Evolutionary conservation across 2,329 filamentous ascomycete species (phyloP).

Genomic region (Fusarium sp.): DNA sequence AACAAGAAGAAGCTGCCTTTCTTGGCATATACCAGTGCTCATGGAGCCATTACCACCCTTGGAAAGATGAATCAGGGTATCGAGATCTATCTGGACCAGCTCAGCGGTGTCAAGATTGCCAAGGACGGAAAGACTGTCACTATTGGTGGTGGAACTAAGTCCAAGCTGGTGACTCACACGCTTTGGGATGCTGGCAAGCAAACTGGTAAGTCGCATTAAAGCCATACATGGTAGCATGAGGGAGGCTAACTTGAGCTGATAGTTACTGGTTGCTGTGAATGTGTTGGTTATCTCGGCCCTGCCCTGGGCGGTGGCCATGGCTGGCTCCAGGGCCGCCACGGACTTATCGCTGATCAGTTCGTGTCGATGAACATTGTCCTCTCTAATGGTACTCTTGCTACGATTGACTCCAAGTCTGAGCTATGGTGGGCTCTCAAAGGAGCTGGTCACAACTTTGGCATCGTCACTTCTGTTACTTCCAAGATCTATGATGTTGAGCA

Average conservation of each 20-base stretch:
- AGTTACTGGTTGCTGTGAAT: conserved; percentile 45
- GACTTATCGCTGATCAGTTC: conserved; percentile 52
- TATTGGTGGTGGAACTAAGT: conserved; percentile 8
- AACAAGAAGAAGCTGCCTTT: conserved; percentile 18
- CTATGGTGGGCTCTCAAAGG: conserved; percentile 54
- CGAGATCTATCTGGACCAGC: conserved; percentile 19
- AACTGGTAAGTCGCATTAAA: neutral
- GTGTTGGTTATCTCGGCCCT: conserved; percentile 48
- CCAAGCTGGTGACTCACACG: neutral
- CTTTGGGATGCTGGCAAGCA: conserved; percentile 45
- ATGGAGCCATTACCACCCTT: conserved; percentile 10
- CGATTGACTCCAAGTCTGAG: conserved; percentile 43
- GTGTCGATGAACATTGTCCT: conserved; percentile 51
- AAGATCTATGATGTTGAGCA: conserved; percentile 49
- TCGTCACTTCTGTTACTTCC: conserved; percentile 48
- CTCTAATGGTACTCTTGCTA: conserved; percentile 46
- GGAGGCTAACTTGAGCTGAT: neutral
- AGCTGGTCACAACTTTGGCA: conserved; percentile 53
- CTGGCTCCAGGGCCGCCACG: conserved; percentile 47
- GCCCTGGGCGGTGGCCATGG: conserved; percentile 51
- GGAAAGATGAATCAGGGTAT: conserved; percentile 13
- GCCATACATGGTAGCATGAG: fast-evolving
- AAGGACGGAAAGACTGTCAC: conserved; percentile 13
- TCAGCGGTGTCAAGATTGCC: conserved; percentile 9
- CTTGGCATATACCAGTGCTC: conserved; percentile 6